Conservation (phyloP, 352 stramenopile species). For the Paralagenidium karlingii region DNA sequence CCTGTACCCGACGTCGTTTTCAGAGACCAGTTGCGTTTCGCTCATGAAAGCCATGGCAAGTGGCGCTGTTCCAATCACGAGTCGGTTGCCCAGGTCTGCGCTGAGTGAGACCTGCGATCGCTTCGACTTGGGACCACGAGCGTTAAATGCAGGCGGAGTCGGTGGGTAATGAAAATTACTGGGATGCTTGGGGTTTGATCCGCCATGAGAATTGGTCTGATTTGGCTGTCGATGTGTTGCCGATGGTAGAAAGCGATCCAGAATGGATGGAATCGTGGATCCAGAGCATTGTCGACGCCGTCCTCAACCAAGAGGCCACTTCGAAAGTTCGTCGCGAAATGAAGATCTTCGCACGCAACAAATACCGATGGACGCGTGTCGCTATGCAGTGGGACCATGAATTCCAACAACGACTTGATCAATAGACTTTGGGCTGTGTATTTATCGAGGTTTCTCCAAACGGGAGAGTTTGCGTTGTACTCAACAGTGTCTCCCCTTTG, state of each 20-base stretch:
- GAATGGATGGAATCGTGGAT: conserved; percentile 43
- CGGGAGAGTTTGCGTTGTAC: too few species aligned
- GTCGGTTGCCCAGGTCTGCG: conserved; percentile 40
- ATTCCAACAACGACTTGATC: too few species aligned
- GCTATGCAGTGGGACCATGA: conserved; percentile 38
- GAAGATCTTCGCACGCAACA: conserved; percentile 35
- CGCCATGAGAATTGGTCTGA: neutral
- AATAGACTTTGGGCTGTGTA: too few species aligned
- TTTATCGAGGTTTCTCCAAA: too few species aligned
- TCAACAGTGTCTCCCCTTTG: too few species aligned
- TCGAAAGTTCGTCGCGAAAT: conserved; percentile 23
- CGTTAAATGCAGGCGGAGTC: neutral
- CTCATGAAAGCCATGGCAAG: conserved; percentile 88
- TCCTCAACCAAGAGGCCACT: conserved; percentile 12
- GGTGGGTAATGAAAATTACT: neutral
- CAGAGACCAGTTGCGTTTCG: conserved; percentile 87
- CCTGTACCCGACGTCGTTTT: conserved; percentile 82
- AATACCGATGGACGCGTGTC: conserved; percentile 41
- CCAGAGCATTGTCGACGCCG: conserved; percentile 25
- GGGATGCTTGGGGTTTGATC: neutral
- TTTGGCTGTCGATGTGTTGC: neutral
- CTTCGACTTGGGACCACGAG: conserved; percentile 64
- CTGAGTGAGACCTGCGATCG: conserved; percentile 41
- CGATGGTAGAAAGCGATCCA: too few species aligned
- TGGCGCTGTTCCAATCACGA: conserved; percentile 85